Percentiles rank a stretch among this genome's conserved stretches.
Evolutionary conservation across 352 stramenopile genomes (phyloP).

Genomic region (Phytophthora megakarya): DNA sequence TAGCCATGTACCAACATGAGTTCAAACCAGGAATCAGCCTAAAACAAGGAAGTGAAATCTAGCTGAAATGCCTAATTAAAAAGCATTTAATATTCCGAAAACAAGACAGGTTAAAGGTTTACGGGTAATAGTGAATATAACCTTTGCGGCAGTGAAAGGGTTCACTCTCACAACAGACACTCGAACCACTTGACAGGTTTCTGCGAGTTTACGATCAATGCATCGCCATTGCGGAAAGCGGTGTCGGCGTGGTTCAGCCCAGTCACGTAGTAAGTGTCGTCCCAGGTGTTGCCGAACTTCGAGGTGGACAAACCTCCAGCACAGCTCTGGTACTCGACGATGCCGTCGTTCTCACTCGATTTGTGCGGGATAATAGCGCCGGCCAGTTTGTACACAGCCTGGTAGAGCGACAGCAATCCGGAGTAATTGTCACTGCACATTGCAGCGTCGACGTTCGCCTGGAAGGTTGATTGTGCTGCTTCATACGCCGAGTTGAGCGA

Average conservation of each 20-base stretch:
- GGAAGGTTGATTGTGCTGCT: conserved; percentile 33
- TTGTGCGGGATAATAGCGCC: too few species aligned
- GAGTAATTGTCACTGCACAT: conserved; percentile 48
- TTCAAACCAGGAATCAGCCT: too few species aligned
- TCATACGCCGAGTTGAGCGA: conserved; percentile 33
- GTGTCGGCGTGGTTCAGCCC: conserved; percentile 49
- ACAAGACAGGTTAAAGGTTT: too few species aligned
- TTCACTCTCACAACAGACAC: conserved; percentile 37
- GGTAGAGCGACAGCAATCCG: too few species aligned
- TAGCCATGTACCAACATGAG: too few species aligned
- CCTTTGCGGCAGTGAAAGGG: too few species aligned
- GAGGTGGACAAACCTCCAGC: conserved; percentile 28
- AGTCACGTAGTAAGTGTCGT: conserved; percentile 42
- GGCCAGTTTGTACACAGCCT: too few species aligned
- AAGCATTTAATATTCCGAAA: too few species aligned
- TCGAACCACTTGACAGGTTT: conserved; percentile 55
- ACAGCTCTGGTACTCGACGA: conserved; percentile 57
- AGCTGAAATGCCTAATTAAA: too few species aligned
- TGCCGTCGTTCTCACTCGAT: conserved; percentile 30
- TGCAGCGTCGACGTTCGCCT: conserved; percentile 32
- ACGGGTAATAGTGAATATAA: too few species aligned
- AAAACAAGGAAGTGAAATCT: too few species aligned
- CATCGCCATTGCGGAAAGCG: conserved; percentile 44
- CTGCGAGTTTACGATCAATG: conserved; percentile 35
- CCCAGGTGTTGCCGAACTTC: conserved; percentile 41